Evolutionary conservation across 192 early-diverging fungal species (phyloP).

Genomic region (Linnemannia exigua): DNA sequence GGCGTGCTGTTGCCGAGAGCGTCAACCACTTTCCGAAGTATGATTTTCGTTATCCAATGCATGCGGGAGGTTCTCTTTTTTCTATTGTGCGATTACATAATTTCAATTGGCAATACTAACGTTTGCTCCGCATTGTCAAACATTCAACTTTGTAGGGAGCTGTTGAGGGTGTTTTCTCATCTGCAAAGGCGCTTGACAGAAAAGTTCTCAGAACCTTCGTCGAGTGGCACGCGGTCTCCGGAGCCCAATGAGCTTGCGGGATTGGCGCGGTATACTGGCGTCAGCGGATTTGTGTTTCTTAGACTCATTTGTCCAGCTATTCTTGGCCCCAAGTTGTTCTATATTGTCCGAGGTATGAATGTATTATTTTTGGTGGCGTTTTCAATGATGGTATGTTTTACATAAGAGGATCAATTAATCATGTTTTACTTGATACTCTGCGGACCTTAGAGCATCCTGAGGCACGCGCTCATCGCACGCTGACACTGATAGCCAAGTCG

Average conservation of each 20-base stretch:
- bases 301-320: slow-evolving; percentile 81
- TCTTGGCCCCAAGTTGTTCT: slow-evolving; percentile 76
- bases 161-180: slow-evolving; percentile 64
- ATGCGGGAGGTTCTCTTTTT: too few relatives aligned
- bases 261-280: slow-evolving; percentile 28
- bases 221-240: slow-evolving; percentile 58
- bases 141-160: slow-evolving; percentile 39
- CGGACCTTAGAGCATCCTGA: slow-evolving; percentile 64
- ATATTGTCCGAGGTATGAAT: slow-evolving; percentile 68
- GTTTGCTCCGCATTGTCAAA: not conserved
- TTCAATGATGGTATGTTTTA: not conserved
- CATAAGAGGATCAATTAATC: not conserved
- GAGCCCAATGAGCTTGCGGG: slow-evolving; percentile 35
- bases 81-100: too few relatives aligned
- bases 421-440: not conserved
- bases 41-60: not conserved
- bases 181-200: slow-evolving; percentile 56
- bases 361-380: not conserved
- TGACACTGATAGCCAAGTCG: slow-evolving; percentile 82
- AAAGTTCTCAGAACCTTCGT: slow-evolving; percentile 51
- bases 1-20: slow-evolving; percentile 57
- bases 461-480: slow-evolving; percentile 66
- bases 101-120: not conserved
- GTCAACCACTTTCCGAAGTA: slow-evolving; percentile 67
- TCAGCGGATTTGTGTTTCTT: slow-evolving; percentile 80